Evolutionary conservation across 2,329 filamentous ascomycete species (phyloP), one percentile per base, ranked within the genome.

Genomic region (Talaromyces sp.): DNA sequence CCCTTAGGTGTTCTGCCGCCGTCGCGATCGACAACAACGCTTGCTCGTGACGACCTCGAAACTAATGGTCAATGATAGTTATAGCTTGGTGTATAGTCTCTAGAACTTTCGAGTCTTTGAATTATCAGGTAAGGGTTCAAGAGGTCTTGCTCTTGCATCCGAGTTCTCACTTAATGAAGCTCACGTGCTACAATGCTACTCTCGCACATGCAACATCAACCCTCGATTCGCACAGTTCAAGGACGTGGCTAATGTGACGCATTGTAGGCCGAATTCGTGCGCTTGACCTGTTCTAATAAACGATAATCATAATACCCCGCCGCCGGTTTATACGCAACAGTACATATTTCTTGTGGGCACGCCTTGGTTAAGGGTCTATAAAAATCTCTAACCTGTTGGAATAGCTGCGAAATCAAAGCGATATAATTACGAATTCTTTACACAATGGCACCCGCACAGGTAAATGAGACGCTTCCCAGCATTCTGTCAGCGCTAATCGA

Each of bases 401-500:
- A 19, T 24, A 46, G 43, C 11, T 21, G 14, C 17, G 7, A 46
- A 46, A 19, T 7, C n/a, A 46, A 41, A 21, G 32, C 35, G 35
- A 38, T 8, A n/a, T 31, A 11, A n/a, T 53, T 29, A 14, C 51
- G 19, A n/a, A 31, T 3, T 11, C 19, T 46, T 21, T 46, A 50
- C 51, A 46, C 14, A 58, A 61, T 61, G 59, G 51, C 56, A 24
- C 55, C 59, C 41, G 46, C 43, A 24, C 19, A 46, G 0, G 43
- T 46, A 9, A 9, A 19, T 46, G 21, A 54, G 27, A 17, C n/a
- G 17, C 52, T 43, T n/a, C 35, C 13, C 13, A 31, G 8, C 19
- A 4, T 6, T 19, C 50, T 49, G 19, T 4, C 8, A 21, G 32
- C 14, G 17, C 54, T 62, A 41, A 60, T 26, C 10, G 14, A 14